Base-by-base conservation (phyloP, 257 asterid genomes). In the Anisodus acutangulus region DNA sequence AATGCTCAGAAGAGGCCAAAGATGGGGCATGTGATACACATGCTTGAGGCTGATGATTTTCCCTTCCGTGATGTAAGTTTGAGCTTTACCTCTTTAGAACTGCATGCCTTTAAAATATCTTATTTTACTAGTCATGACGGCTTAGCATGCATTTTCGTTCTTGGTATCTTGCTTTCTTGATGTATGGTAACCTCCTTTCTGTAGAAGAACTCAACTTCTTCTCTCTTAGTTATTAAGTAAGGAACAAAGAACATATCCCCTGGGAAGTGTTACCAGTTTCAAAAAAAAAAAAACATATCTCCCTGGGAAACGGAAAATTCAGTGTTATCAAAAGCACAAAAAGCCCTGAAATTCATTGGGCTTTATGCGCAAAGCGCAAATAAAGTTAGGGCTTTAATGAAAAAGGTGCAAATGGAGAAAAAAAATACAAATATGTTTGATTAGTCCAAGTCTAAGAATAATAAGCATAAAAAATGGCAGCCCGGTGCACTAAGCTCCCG, bases 21-120 rank as follows among this genome's bases (percentile, higher is more conserved):
- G 82, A 86, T 88, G 88, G 87, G 88, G 59, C 91, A 86, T 67
- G 88, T 88, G 17, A 85, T 86, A 15, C 88, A 83, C 72, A 88
- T 86, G 91, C 89, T 88, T 83, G 91, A 88, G 82, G 79, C 85
- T 78, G 91, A 88, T 37, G 89, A 88, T 60, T 88, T 83, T 13
- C 91, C 89, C 51, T 80, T 79, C 80, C 86, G 88, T 19, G 87
- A 86, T 67, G 91, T 88, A 74, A 64, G 87, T 64, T 76, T 57
- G 64, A 53, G 57, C 49, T 83, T 78, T 13, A n/a, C 79, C 41
- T 66, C 3, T 37, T 31, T 45, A 64, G 19, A 63, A 39, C 35
- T 5, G 22, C 59, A 19, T 81, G 8, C 59, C 1, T 41, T 19
- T 59, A 58, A 79, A 60, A 43, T 19, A 26, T 62, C 72, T 12